A percentile compares a stretch with the other conserved stretches of the same genome.
Conservation (phyloP, 257 asterid genomes). For the Echium plantagineum region DNA sequence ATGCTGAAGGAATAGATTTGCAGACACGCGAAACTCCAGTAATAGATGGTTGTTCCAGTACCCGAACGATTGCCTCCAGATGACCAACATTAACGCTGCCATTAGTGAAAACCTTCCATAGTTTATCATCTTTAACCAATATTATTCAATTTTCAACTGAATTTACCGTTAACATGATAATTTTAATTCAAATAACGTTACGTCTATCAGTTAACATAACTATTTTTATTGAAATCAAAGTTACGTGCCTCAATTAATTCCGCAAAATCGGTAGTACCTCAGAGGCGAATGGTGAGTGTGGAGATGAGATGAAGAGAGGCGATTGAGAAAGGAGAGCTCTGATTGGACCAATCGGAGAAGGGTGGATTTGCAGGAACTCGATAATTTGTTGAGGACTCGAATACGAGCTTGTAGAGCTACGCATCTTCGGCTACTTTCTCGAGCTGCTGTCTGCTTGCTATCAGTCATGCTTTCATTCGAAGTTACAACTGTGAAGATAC, state of each 20-base stretch:
- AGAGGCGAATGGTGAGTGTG: conserved; percentile 14
- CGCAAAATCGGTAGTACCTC: conserved; percentile 28
- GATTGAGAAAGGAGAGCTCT: conserved; percentile 70
- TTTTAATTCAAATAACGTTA: no score
- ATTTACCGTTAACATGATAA: no score
- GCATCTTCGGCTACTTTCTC: conserved; percentile 33
- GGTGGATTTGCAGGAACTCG: conserved; percentile 31
- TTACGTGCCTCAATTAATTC: no score
- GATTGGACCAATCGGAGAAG: conserved; percentile 54
- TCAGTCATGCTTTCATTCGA: no score
- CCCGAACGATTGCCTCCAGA: conserved; percentile 63
- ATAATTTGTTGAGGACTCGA: conserved; percentile 14
- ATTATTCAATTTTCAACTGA: no score
- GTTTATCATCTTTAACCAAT: background rate
- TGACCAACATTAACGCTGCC: conserved; percentile 79
- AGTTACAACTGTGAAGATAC: no score
- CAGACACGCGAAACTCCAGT: conserved; percentile 77
- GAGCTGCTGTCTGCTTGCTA: no score
- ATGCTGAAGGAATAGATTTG: conserved; percentile 35
- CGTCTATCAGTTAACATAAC: no score
- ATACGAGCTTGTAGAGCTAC: conserved; percentile 35
- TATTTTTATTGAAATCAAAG: no score
- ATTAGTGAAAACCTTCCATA: background rate
- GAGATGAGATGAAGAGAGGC: conserved; percentile 21
- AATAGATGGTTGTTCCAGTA: conserved; percentile 55